Evolutionary conservation across 495 filamentous ascomycete genomes (phyloP).

Genomic region (Aspergillus olivimuriae): DNA sequence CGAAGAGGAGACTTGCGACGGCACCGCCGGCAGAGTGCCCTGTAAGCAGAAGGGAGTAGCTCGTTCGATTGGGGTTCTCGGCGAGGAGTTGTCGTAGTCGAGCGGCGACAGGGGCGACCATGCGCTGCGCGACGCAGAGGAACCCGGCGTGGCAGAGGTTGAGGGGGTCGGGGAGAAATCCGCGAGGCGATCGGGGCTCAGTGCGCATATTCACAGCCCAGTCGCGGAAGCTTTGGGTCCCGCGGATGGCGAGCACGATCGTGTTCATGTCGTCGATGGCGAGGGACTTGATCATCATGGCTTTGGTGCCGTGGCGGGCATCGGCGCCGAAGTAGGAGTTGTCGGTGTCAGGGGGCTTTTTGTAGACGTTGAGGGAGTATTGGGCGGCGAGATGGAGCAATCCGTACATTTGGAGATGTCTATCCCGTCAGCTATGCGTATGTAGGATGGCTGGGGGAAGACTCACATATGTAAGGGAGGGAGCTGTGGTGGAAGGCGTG

Average conservation of each 20-base stretch:
- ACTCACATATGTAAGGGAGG: slow-evolving; percentile 59
- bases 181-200: slow-evolving; percentile 52
- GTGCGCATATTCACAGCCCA: slow-evolving; percentile 75
- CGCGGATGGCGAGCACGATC: slow-evolving; percentile 74
- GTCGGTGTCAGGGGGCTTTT: slow-evolving; percentile 50
- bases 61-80: slow-evolving; percentile 59
- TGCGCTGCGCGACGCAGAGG: slow-evolving; percentile 64
- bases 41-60: slow-evolving; percentile 69
- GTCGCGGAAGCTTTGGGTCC: slow-evolving; percentile 72
- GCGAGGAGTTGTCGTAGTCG: slow-evolving; percentile 60
- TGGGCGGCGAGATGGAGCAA: slow-evolving; percentile 68
- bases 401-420: slow-evolving; percentile 62
- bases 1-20: slow-evolving; percentile 68
- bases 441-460: no score
- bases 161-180: slow-evolving; percentile 67
- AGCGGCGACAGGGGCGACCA: slow-evolving; percentile 64
- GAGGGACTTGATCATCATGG: slow-evolving; percentile 75
- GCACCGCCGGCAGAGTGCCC: slow-evolving; percentile 82
- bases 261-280: slow-evolving; percentile 69
- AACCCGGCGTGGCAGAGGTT: slow-evolving; percentile 78
- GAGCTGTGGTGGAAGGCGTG: slow-evolving; percentile 59
- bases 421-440: slow-evolving; percentile 14
- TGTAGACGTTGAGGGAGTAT: slow-evolving; percentile 67
- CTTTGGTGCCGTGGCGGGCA: slow-evolving; percentile 67
- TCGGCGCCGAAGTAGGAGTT: slow-evolving; percentile 62